These are phyloP conservation scores for Cladophialophora exuberans DNA, from an alignment of 2,329 filamentous ascomycete genomes.

Conservation along the genomic window DNA sequence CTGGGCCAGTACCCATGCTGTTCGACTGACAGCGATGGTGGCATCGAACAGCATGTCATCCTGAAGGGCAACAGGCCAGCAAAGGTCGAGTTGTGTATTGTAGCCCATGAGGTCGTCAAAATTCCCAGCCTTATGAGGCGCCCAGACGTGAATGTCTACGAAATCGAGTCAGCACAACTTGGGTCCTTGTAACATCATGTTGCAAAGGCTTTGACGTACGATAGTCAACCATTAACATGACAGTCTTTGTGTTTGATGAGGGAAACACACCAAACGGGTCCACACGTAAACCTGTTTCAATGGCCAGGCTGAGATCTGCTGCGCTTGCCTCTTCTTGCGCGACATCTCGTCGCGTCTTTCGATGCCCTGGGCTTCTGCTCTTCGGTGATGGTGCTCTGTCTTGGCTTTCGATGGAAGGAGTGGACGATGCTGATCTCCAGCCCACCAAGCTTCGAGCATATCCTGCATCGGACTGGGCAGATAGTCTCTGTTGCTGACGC, in stretches of 20 bases:
- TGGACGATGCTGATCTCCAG: slow-evolving; percentile 14
- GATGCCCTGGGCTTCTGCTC: neutral
- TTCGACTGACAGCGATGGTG: slow-evolving; percentile 21
- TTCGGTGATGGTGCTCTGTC: neutral
- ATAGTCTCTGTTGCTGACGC: slow-evolving; percentile 14
- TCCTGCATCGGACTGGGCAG: slow-evolving; percentile 13
- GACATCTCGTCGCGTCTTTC: neutral
- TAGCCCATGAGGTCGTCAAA: slow-evolving; percentile 21
- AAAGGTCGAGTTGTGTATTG: slow-evolving; percentile 24
- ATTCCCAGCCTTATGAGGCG: slow-evolving; percentile 15
- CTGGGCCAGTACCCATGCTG: slow-evolving; percentile 14
- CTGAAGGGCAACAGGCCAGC: slow-evolving; percentile 25
- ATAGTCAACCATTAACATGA: slow-evolving; percentile 23
- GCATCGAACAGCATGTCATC: slow-evolving; percentile 27
- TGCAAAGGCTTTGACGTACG: slow-evolving; percentile 6
- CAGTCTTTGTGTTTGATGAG: slow-evolving; percentile 12
- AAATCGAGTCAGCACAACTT: neutral
- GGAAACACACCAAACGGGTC: slow-evolving; percentile 20
- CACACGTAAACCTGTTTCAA: slow-evolving; percentile 9
- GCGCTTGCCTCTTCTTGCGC: neutral
- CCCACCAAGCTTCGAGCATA: slow-evolving; percentile 25
- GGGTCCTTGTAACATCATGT: neutral
- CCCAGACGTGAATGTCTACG: slow-evolving; percentile 22
- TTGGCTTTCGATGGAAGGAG: slow-evolving; percentile 2
- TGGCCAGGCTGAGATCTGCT: slow-evolving; percentile 1